Evolutionary conservation across 345 rosid genomes (phyloP), one percentile per base, ranked within the genome.

Genomic region (Boechera retrofracta): DNA sequence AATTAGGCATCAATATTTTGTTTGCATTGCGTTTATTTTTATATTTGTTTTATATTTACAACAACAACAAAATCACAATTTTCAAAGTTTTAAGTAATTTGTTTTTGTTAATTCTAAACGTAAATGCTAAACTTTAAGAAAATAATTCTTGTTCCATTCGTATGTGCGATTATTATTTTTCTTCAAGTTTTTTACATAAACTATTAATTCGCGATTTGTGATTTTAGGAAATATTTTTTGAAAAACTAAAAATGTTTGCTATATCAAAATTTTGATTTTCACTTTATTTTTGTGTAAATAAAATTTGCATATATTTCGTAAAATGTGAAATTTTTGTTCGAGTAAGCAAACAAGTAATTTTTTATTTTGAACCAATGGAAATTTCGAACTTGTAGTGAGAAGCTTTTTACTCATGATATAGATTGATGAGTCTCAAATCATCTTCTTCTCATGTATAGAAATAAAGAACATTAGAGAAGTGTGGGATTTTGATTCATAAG

Each of bases 401-500:
- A 18, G 21, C 21, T 18, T 18, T 18, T 18, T 18, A 18, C 21
- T 18, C 21, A 18, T 18, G 21, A 18, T 18, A 21, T 21, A 21
- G 24, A 21, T 52, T 52, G 24, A 64, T 64, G 41, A 18, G 53
- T 39, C 60, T 62, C 54, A 29, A 53, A 51, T 41, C 53, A 69
- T 69, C 16, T 41, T 68, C 53, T 69, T 69, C 62, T 69, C 62
- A 69, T 73, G 41, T 63, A 63, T 51, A 18, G 63, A 49, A 53
- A 26, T 64, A 41, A 39, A 39, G 6, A 52, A 29, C 42, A 62
- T 16, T 51, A 21, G 24, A 21, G 24, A 21, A 21, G 45, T 58
- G 57, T 58, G 48, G 8, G 10, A 26, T 45, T 35, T 74, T 57
- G 26, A 66, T 54, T 66, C 72, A 47, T 28, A 36, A n/a, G 32